Conservation (phyloP, 345 rosid genomes). For the Eucalyptus pauciflora region DNA sequence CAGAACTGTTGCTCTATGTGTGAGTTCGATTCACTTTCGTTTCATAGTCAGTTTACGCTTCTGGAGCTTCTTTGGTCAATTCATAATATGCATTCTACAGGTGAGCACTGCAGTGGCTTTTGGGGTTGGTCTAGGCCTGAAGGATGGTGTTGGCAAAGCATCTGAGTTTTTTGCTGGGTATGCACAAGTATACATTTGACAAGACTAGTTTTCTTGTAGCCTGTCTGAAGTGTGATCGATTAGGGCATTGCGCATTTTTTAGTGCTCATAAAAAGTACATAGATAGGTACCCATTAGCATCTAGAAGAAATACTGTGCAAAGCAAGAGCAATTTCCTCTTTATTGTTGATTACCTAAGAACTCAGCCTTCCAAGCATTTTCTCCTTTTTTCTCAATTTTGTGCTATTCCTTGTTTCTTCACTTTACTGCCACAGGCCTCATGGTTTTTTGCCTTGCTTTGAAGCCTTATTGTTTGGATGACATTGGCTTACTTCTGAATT, state of each 20-base stretch:
- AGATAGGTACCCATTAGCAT: not conserved
- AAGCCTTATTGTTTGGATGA: not conserved
- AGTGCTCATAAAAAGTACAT: not conserved
- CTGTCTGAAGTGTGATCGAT: not conserved
- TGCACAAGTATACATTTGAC: not conserved
- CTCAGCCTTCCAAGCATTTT: not conserved
- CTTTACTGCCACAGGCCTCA: not conserved
- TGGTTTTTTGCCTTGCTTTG: not conserved
- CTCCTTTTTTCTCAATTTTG: not conserved
- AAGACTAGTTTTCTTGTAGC: not conserved
- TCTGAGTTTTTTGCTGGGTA: conserved; percentile 95
- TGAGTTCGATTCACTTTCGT: conserved; percentile 12
- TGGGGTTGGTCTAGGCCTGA: conserved; percentile 71
- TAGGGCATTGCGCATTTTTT: not conserved
- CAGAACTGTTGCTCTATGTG: conserved; percentile 76
- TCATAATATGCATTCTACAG: conserved; percentile 15
- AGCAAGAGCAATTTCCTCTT: not conserved
- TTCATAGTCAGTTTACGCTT: not conserved
- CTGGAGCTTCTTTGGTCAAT: not conserved
- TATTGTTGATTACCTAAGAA: not conserved
- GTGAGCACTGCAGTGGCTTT: conserved; percentile 68
- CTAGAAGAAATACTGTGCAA: not conserved
- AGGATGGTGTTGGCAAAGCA: conserved; percentile 73
- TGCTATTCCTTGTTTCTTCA: not conserved
- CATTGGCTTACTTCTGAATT: not conserved